Evolutionary conservation across 768 basidiomycete genomes (phyloP).

Genomic region (Auriculariales sp.): DNA sequence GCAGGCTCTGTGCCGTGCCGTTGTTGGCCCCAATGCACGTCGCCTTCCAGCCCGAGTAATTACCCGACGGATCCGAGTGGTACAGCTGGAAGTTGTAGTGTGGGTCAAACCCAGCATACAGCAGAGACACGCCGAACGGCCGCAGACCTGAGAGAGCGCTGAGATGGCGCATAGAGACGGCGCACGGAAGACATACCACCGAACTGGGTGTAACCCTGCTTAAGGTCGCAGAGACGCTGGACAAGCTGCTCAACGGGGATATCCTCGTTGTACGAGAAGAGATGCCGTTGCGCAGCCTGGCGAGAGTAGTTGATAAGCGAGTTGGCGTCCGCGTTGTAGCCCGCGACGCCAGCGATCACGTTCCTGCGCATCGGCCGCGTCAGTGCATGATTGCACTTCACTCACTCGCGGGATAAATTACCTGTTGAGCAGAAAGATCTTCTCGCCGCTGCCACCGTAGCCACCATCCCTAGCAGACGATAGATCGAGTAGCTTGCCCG

Average conservation of each 20-base stretch:
- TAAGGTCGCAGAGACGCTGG: conserved; percentile 88
- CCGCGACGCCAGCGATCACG: conserved; percentile 89
- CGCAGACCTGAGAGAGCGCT: conserved; percentile 64
- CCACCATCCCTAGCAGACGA: conserved; percentile 74
- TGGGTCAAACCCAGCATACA: conserved; percentile 94
- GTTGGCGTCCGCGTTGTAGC: conserved; percentile 93
- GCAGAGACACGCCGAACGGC: conserved; percentile 92
- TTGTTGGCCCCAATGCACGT: conserved; percentile 99
- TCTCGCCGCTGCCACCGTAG: conserved; percentile 93
- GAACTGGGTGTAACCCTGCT: conserved; percentile 96
- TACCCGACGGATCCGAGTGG: conserved; percentile 95
- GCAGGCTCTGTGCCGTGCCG: conserved; percentile 82
- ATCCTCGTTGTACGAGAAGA: conserved; percentile 87
- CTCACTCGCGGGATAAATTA: conserved; percentile 17
- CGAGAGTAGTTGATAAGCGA: conserved; percentile 92
- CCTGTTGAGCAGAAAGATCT: conserved; percentile 93
- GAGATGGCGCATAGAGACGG: no score
- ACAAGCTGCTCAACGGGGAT: conserved; percentile 95
- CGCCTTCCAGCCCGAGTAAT: conserved; percentile 96
- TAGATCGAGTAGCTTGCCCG: conserved; percentile 90
- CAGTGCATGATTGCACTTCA: conserved; percentile 6
- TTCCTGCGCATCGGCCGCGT: conserved; percentile 40
- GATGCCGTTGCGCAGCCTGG: conserved; percentile 76
- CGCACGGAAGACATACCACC: no score
- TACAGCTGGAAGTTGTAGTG: conserved; percentile 96